phyloP scores from a whole-genome alignment of 2,329 filamentous ascomycete species.

The Alternaria dauci region DNA sequence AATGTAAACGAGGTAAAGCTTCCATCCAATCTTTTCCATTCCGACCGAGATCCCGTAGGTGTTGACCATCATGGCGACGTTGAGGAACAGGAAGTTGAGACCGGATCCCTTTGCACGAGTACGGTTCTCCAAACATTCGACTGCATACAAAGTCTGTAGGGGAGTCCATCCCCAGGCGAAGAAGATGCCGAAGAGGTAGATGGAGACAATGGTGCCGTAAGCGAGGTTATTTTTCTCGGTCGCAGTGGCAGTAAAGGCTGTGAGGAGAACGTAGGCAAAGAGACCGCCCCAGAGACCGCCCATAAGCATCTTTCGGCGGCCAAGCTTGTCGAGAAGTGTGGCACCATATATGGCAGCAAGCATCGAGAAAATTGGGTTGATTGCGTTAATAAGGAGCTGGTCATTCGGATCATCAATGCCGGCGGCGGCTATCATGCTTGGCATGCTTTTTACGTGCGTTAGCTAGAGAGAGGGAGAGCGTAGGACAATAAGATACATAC shows the following conservation, averaged over 20 bases:
- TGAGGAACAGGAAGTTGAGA: conserved; percentile 46
- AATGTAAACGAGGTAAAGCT: conserved; percentile 45
- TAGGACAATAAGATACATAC: no score
- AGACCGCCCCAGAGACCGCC: conserved; percentile 48
- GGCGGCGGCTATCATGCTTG: background rate
- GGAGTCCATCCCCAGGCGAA: conserved; percentile 54
- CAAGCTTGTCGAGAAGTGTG: conserved; percentile 45
- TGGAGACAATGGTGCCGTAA: conserved; percentile 52
- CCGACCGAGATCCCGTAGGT: conserved; percentile 45
- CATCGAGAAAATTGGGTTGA: conserved; percentile 53
- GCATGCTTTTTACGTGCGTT: no score
- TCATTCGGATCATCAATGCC: conserved; percentile 36
- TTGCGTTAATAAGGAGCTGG: conserved; percentile 53
- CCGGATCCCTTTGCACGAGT: conserved; percentile 51
- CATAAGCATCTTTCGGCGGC: conserved; percentile 50
- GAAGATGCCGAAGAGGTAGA: conserved; percentile 53
- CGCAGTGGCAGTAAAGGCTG: conserved; percentile 48
- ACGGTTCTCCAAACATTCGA: conserved; percentile 51
- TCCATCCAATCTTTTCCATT: conserved; percentile 45
- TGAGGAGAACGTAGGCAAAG: conserved; percentile 47
- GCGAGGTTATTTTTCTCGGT: conserved; percentile 37
- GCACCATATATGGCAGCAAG: conserved; percentile 51
- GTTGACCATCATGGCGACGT: conserved; percentile 46
- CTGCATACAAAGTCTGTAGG: conserved; percentile 51
- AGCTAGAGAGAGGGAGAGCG: no score